Evolutionary conservation across 495 filamentous ascomycete species (phyloP), one percentile per base, ranked within the genome.

Genomic region (Aspergillus taichungensis): DNA sequence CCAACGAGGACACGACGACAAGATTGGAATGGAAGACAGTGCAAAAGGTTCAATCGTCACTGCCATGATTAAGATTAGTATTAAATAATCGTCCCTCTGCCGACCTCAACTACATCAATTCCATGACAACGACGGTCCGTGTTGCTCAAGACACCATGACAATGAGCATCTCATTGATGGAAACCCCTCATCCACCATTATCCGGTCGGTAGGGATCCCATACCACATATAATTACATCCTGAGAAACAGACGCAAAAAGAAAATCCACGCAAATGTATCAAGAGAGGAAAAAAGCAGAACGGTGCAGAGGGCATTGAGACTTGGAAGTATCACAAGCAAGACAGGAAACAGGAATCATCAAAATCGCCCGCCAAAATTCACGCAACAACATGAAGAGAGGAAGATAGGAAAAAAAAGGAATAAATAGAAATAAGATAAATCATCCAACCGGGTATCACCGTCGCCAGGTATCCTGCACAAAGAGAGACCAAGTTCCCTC

Each of bases 371-470:
- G 18, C 18, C 18, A 34, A 34, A 34, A 34, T 3, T 34, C 9
- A 34, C 32, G 12, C 12, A 34, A 34, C 32, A 34, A 12, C 32
- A 10, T 34, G 5, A 34, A 34, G 32, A 40, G 42, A 30, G 33
- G 9, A 14, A 8, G 14, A 37, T 33, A 7, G 33, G 38, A 13
- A 13, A 39, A 31, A 12, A 29, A 37, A 30, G 34, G 5, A 33
- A 38, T 24, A 37, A 6, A 33, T 29, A 24, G 18, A 14, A 30
- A 29, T 41, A 44, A 35, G 24, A 43, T 12, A 7, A 47, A 40
- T 50, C 51, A 40, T 54, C 29, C 40, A 48, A 50, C 46, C 35
- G 51, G 51, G 47, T 54, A 54, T 54, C 49, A 42, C 43, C 37
- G 29, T 37, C 29, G 40, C 42, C 38, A 49, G 29, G 42, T 24